phyloP scores from a whole-genome alignment of 257 asterid genomes.

The Vinca minor region DNA sequence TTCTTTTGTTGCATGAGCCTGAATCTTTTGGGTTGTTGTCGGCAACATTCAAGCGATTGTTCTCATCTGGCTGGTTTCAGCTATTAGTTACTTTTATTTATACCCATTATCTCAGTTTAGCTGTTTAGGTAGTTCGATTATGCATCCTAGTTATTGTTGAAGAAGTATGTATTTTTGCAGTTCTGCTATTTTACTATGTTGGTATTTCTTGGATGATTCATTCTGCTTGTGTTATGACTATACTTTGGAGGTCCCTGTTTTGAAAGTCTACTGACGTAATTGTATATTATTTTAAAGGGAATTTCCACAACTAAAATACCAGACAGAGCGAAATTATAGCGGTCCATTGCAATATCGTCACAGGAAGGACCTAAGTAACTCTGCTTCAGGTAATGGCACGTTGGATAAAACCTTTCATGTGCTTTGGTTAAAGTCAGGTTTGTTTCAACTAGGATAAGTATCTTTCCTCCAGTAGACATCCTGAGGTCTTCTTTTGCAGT shows the following conservation, averaged over 20 bases:
- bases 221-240: background rate
- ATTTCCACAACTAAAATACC: constrained; percentile 46
- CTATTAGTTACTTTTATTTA: background rate
- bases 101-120: background rate
- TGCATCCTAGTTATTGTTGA: background rate
- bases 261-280: background rate
- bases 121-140: background rate
- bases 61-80: background rate
- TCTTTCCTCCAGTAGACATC: constrained; percentile 9
- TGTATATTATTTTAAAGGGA: constrained; percentile 47
- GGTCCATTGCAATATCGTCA: constrained; percentile 79
- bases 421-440: background rate
- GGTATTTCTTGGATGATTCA: constrained; percentile 7
- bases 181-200: background rate
- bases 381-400: constrained; percentile 42
- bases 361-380: constrained; percentile 50
- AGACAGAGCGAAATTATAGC: constrained; percentile 56
- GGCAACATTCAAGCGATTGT: background rate
- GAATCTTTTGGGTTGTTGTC: background rate
- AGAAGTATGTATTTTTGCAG: background rate
- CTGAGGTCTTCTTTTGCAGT: constrained; percentile 33
- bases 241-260: background rate
- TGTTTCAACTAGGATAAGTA: background rate
- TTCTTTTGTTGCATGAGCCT: background rate
- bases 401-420: background rate